A percentile compares a stretch with the other conserved stretches of the same genome.
Conservation (phyloP, 495 filamentous ascomycete genomes). For the Penicillium canariense region DNA sequence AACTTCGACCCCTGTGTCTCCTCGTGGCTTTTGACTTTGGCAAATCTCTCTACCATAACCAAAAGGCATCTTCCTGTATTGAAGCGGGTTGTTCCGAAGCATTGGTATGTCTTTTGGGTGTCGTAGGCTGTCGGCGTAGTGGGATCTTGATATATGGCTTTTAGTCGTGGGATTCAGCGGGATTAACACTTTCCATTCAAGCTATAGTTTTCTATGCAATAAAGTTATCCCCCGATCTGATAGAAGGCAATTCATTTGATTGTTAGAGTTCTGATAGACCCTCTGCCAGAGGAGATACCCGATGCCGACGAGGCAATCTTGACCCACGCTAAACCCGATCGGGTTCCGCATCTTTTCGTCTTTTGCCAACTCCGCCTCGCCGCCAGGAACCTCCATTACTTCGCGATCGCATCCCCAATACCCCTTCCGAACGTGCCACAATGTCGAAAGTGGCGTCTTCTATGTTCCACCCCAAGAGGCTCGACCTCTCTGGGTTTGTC, state of each 20-base stretch:
- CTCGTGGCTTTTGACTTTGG: background rate
- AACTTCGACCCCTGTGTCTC: background rate
- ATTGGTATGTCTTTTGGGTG: background rate
- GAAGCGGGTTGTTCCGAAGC: background rate
- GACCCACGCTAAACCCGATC: conserved; percentile 34
- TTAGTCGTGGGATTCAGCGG: too few species aligned
- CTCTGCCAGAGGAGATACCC: background rate
- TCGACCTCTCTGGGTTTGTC: conserved; percentile 81
- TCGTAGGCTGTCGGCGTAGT: background rate
- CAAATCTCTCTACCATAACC: background rate
- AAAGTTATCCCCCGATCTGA: background rate
- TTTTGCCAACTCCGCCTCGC: conserved; percentile 27
- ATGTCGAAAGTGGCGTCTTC: conserved; percentile 49
- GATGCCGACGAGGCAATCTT: conserved; percentile 15
- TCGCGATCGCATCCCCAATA: conserved; percentile 3
- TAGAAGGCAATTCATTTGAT: background rate
- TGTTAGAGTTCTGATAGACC: background rate
- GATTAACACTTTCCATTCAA: too few species aligned
- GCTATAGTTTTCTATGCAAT: too few species aligned
- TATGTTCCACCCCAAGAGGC: conserved; percentile 79
- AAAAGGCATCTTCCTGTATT: background rate
- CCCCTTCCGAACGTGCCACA: conserved; percentile 8
- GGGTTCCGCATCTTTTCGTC: conserved; percentile 24
- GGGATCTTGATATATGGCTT: background rate
- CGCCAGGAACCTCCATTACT: conserved; percentile 11